Conservation (phyloP, 768 basidiomycete species). For the Boletus patriciae region DNA sequence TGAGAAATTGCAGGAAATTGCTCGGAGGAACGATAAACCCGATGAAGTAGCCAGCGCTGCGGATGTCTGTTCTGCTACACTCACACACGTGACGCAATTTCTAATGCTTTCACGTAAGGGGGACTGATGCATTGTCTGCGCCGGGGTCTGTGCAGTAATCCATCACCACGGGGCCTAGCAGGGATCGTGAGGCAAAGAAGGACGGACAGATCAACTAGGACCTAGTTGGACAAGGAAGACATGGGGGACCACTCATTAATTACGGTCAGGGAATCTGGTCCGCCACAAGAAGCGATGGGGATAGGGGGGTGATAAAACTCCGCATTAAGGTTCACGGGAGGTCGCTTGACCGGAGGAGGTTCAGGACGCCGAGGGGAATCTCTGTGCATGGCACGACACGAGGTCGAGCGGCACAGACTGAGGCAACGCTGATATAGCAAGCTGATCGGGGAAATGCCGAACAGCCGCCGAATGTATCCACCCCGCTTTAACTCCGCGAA, state of each 20-base stretch:
- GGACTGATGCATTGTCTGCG: neutral
- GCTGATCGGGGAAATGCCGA: conserved; percentile 8
- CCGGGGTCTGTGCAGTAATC: neutral
- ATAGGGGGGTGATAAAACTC: neutral
- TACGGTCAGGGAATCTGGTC: neutral
- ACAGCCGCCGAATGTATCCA: neutral
- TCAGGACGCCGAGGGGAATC: conserved; percentile 10
- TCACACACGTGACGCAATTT: neutral
- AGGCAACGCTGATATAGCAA: neutral
- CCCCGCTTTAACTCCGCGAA: conserved; percentile 30
- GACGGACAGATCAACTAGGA: no score
- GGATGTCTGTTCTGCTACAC: neutral
- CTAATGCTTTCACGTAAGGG: neutral
- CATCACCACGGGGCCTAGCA: neutral
- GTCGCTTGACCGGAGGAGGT: conserved; percentile 1
- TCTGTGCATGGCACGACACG: conserved; percentile 11
- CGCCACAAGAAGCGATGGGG: neutral
- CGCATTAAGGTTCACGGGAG: conserved; percentile 7
- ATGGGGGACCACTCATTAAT: neutral
- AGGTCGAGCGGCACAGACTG: conserved; percentile 10
- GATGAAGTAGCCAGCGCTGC: neutral
- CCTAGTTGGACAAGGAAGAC: no score
- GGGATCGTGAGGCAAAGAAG: neutral
- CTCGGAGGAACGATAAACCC: neutral
- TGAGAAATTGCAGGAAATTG: conserved; percentile 4